Evolutionary conservation across 768 basidiomycete genomes (phyloP).

Genomic region (Podaxis rugospora): DNA sequence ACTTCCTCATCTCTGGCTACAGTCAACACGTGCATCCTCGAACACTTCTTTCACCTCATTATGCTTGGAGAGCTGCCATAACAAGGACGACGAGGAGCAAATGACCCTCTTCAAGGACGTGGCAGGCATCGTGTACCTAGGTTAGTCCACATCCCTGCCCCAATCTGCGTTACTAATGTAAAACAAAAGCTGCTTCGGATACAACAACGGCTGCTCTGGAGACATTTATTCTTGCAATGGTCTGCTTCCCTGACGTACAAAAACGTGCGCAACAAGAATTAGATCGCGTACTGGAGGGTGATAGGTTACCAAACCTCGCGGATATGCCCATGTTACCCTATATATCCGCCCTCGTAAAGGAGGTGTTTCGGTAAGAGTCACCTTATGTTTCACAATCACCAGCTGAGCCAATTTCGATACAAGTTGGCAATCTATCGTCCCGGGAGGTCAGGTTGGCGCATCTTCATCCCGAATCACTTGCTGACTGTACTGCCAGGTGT

Average conservation of each 20-base stretch:
- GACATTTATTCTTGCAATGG: constrained; percentile 24
- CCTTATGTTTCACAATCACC: background rate
- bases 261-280: constrained; percentile 24
- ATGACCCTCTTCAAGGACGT: constrained; percentile 24
- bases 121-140: constrained; percentile 37
- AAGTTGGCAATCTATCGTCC: background rate
- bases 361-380: constrained; percentile 20
- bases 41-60: constrained; percentile 15
- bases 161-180: background rate
- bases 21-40: background rate
- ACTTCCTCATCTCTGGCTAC: background rate
- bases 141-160: constrained; percentile 15
- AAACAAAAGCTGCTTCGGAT: background rate
- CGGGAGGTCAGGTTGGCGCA: background rate
- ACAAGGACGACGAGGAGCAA: background rate
- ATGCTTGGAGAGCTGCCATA: constrained; percentile 12
- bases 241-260: constrained; percentile 22
- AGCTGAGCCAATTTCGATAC: background rate
- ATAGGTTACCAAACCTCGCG: constrained; percentile 20
- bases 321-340: constrained; percentile 22
- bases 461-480: background rate
- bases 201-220: constrained; percentile 1
- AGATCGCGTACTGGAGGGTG: constrained; percentile 19
- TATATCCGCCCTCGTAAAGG: constrained; percentile 19
- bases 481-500: background rate